phyloP scores from a whole-genome alignment of 345 rosid species.

The Crucihimalaya himalaica region DNA sequence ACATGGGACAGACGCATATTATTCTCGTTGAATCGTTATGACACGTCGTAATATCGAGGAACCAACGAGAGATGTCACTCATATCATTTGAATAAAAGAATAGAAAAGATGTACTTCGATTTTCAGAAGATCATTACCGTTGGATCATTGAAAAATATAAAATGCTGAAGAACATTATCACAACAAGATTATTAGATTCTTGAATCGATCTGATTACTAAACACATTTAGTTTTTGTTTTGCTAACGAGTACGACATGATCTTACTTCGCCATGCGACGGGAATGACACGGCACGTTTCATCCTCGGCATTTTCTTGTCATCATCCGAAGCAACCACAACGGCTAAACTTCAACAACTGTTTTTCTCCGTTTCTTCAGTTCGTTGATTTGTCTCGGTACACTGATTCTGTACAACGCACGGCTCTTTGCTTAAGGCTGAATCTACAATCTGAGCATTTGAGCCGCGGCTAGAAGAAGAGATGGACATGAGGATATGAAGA shows the following conservation, averaged over 20 bases:
- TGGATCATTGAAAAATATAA: no score
- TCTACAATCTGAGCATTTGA: conserved; percentile 12
- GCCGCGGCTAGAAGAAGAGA: background rate
- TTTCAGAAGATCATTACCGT: no score
- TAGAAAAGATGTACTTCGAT: no score
- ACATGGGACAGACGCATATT: no score
- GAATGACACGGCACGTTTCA: conserved; percentile 30
- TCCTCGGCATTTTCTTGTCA: conserved; percentile 7
- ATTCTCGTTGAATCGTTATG: no score
- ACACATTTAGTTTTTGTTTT: background rate
- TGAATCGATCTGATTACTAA: conserved; percentile 3
- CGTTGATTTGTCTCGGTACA: background rate
- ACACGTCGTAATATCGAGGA: no score
- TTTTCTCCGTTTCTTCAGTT: conserved; percentile 10
- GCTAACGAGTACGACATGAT: conserved; percentile 32
- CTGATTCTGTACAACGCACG: background rate
- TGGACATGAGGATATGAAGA: conserved; percentile 10
- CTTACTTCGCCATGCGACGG: conserved; percentile 28
- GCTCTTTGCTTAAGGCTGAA: conserved; percentile 8
- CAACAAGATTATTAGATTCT: background rate
- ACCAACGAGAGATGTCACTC: no score
- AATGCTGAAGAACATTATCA: background rate
- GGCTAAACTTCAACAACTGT: conserved; percentile 25
- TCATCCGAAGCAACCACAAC: conserved; percentile 21
- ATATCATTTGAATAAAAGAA: no score